A percentile compares a stretch with the other conserved stretches of the same genome.
phyloP scores from a whole-genome alignment of 2,329 filamentous ascomycete genomes.

The Cladosporium sp. region DNA sequence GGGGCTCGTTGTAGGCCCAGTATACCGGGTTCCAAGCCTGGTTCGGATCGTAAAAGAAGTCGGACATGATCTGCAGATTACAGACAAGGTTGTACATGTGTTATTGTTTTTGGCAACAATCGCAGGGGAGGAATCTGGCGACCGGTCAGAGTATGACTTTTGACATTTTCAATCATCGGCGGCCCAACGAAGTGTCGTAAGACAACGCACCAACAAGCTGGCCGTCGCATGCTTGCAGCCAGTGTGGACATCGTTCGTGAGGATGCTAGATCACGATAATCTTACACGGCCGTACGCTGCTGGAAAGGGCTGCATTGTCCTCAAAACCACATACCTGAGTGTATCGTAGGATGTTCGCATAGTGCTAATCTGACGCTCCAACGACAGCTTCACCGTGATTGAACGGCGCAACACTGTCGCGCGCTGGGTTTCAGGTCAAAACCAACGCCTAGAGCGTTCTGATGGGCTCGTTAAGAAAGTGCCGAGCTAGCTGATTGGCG shows the following conservation, averaged over 20 bases:
- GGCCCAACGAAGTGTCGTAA: no score
- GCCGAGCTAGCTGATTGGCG: constrained; percentile 3
- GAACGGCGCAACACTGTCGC: not conserved
- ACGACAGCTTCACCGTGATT: not conserved
- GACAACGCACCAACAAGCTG: no score
- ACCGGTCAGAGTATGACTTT: not conserved
- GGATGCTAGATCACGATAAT: no score
- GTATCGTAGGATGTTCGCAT: not conserved
- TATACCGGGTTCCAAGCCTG: constrained; percentile 5
- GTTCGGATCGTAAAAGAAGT: constrained; percentile 6
- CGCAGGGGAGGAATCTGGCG: not conserved
- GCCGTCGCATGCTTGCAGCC: no score
- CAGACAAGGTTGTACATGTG: constrained; percentile 3
- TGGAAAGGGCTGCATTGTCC: not conserved
- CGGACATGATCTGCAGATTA: not conserved
- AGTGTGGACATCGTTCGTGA: no score
- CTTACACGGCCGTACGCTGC: no score
- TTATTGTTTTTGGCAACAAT: not conserved
- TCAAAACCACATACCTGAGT: constrained; percentile 1
- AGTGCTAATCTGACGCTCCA: not conserved
- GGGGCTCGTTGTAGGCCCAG: constrained; percentile 4
- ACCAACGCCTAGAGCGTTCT: constrained; percentile 4
- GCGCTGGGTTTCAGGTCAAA: constrained; percentile 6
- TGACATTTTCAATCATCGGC: no score
- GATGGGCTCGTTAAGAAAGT: not conserved